Conservation (phyloP, 73 alveolate species). For the Blepharisma stoltei region DNA sequence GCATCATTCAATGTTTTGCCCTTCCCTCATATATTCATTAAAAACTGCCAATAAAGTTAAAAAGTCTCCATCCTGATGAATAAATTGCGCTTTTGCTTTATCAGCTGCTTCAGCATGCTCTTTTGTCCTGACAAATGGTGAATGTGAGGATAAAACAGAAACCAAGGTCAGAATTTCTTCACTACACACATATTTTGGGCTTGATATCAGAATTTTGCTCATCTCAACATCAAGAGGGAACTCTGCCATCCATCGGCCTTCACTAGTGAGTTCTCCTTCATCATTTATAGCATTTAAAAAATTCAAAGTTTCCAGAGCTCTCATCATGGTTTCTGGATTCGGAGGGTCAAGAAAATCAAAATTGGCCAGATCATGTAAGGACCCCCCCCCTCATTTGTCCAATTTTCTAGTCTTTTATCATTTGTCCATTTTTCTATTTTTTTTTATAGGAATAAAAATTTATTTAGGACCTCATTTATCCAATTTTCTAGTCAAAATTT, state of each 20-base stretch:
- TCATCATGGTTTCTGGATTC: conserved; percentile 98
- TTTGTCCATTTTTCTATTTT: too few relatives aligned
- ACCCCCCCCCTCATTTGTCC: too few relatives aligned
- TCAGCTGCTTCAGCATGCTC: conserved; percentile 89
- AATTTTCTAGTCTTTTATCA: too few relatives aligned
- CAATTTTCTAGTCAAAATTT: too few relatives aligned
- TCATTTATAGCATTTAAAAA: conserved; percentile 98
- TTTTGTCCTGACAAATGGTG: conserved; percentile 91
- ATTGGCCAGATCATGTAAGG: conserved; percentile 96
- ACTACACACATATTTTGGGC: conserved; percentile 86
- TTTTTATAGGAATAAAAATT: too few relatives aligned
- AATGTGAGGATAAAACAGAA: conserved; percentile 92
- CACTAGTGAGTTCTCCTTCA: conserved; percentile 95
- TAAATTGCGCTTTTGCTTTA: conserved; percentile 94
- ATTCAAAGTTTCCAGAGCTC: conserved; percentile 96
- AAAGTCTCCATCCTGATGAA: conserved; percentile 99
- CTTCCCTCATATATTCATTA: conserved; percentile 86
- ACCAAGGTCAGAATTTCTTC: conserved; percentile 93
- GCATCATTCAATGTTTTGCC: conserved; percentile 90
- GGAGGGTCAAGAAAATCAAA: conserved; percentile 99
- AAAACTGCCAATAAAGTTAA: conserved; percentile 90
- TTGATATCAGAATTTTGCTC: conserved; percentile 86
- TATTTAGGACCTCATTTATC: too few relatives aligned
- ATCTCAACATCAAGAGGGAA: conserved; percentile 98
- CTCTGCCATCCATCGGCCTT: conserved; percentile 96